A percentile compares a stretch with the other conserved stretches of the same genome.
Evolutionary conservation across 148 eudicot genomes (phyloP).

Genomic region (Camellia japonica): DNA sequence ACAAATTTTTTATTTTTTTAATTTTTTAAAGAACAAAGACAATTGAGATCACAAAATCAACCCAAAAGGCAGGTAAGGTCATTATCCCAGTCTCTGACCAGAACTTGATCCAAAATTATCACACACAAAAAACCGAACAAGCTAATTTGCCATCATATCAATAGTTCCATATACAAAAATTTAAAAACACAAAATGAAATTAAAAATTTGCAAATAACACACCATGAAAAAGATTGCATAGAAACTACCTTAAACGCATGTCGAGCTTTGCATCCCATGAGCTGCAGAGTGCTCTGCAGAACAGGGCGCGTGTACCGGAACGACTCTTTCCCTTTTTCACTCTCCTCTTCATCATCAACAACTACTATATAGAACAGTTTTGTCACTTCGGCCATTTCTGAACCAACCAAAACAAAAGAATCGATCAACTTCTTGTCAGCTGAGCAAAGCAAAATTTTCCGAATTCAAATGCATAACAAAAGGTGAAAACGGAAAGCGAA

Average conservation of each 20-base stretch:
- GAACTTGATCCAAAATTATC: neutral
- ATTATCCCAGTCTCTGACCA: neutral
- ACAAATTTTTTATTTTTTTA: no score
- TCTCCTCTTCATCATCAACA: slow-evolving; percentile 51
- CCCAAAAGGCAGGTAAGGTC: neutral
- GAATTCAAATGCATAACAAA: neutral
- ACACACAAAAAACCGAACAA: neutral
- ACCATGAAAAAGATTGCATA: neutral
- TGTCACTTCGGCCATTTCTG: slow-evolving; percentile 59
- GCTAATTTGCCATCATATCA: neutral
- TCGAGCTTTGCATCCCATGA: slow-evolving; percentile 98
- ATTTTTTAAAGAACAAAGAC: no score
- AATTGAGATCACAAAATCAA: neutral
- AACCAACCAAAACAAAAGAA: slow-evolving; percentile 11
- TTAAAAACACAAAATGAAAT: neutral
- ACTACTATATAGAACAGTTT: slow-evolving; percentile 82
- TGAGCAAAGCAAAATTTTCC: neutral
- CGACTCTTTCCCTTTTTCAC: slow-evolving; percentile 43
- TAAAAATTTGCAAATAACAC: neutral
- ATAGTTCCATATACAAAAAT: neutral
- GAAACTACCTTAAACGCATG: slow-evolving; percentile 87
- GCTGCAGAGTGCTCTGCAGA: slow-evolving; percentile 89
- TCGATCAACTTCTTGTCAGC: neutral
- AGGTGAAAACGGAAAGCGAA: neutral
- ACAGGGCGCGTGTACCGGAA: slow-evolving; percentile 92